Evolutionary conservation across 2,329 filamentous ascomycete genomes (phyloP).

Genomic region (Calonectria pauciramosa): DNA sequence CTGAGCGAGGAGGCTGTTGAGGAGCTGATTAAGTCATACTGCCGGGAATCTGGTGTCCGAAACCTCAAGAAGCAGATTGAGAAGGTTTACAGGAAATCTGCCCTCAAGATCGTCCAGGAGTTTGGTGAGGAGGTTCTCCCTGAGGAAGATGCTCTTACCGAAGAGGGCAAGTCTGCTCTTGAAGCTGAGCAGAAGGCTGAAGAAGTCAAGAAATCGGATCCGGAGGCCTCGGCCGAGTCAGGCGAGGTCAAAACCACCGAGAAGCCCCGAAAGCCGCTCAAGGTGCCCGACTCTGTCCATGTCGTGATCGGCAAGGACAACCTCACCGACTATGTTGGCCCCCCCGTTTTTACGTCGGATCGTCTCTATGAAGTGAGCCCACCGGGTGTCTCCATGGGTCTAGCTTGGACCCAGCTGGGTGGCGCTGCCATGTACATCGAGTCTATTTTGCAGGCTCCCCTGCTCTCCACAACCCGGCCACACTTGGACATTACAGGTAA

Average conservation of each 20-base stretch:
- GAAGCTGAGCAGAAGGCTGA: conserved; percentile 78
- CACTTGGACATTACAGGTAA: conserved; percentile 94
- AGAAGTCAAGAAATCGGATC: conserved; percentile 47
- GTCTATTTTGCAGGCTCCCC: conserved; percentile 89
- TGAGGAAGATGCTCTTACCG: conserved; percentile 85
- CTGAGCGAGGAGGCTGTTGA: conserved; percentile 89
- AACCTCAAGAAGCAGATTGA: conserved; percentile 99
- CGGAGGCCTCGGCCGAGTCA: conserved; percentile 48
- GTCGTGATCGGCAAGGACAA: conserved; percentile 90
- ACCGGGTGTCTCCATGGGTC: conserved; percentile 95
- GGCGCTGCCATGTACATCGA: conserved; percentile 97
- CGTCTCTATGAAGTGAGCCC: conserved; percentile 95
- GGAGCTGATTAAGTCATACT: conserved; percentile 98
- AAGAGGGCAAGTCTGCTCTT: conserved; percentile 85
- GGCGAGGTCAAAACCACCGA: conserved; percentile 65
- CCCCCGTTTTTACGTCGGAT: conserved; percentile 95
- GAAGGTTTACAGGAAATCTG: conserved; percentile 98
- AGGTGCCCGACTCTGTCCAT: conserved; percentile 89
- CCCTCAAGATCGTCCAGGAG: conserved; percentile 96
- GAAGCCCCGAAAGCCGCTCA: conserved; percentile 79
- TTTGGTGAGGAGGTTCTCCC: conserved; percentile 87
- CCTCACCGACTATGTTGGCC: conserved; percentile 96
- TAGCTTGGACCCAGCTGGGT: conserved; percentile 98
- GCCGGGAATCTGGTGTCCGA: conserved; percentile 94
- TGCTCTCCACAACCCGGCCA: conserved; percentile 80